These are phyloP conservation scores for Pythium dissotocum DNA, from an alignment of 352 stramenopile species.

Conservation along the genomic window DNA sequence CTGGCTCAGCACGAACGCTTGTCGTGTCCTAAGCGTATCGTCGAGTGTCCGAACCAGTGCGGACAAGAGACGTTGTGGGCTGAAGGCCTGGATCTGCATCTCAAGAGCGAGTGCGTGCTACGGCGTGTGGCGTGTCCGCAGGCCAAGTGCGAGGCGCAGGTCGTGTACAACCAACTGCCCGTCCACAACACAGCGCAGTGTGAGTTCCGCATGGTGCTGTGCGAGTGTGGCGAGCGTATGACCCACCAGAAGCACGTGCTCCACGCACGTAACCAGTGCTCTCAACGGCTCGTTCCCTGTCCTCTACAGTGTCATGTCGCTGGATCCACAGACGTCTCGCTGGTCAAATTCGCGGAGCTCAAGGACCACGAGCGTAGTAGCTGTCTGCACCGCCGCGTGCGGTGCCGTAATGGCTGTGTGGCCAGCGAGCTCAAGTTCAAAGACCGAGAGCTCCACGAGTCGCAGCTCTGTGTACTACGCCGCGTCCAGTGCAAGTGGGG, in stretches of 20 bases:
- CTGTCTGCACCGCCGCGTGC: conserved; percentile 52
- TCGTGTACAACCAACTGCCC: conserved; percentile 25
- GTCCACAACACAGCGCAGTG: conserved; percentile 47
- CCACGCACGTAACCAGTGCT: conserved; percentile 44
- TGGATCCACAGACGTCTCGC: neutral
- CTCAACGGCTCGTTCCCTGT: conserved; percentile 53
- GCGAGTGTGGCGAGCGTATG: conserved; percentile 63
- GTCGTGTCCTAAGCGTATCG: conserved; percentile 50
- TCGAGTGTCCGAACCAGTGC: conserved; percentile 39
- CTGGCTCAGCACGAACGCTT: conserved; percentile 46
- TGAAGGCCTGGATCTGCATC: conserved; percentile 43
- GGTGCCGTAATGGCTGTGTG: conserved; percentile 69
- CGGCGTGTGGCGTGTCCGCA: conserved; percentile 47
- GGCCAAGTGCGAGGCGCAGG: conserved; percentile 43
- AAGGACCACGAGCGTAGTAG: conserved; percentile 47
- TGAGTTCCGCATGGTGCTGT: conserved; percentile 44
- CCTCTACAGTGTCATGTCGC: conserved; percentile 38
- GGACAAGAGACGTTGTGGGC: conserved; percentile 40
- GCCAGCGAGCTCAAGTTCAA: conserved; percentile 41
- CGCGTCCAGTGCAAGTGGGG: conserved; percentile 58
- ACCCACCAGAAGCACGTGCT: conserved; percentile 46
- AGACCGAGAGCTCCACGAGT: conserved; percentile 52
- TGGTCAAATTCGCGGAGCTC: conserved; percentile 42
- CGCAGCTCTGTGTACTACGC: conserved; percentile 41
- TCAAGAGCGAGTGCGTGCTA: conserved; percentile 35